Conservation (phyloP, 225 moss, liverwort and hornwort species). For the Sphagnum contortum region DNA sequence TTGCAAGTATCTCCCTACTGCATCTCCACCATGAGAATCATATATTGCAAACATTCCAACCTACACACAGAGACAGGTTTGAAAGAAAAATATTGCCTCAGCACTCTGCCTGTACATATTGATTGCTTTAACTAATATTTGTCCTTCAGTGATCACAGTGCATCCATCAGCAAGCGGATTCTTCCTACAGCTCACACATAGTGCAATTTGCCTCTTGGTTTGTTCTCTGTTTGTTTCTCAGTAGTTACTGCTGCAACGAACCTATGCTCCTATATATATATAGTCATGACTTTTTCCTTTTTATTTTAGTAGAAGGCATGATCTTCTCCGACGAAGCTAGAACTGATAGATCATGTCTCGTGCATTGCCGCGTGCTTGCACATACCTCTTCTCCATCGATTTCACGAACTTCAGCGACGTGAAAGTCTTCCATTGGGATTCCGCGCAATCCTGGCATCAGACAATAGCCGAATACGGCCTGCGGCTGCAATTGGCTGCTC, state of each 20-base stretch:
- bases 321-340: too few relatives aligned
- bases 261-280: too few relatives aligned
- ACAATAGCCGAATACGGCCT: slow-evolving; percentile 60
- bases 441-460: slow-evolving; percentile 41
- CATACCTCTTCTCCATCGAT: slow-evolving; percentile 38
- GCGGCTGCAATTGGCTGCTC: slow-evolving; percentile 59
- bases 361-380: not conserved
- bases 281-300: too few relatives aligned
- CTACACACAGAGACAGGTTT: slow-evolving; percentile 12
- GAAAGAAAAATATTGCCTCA: too few relatives aligned
- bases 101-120: too few relatives aligned
- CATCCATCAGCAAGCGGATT: not conserved
- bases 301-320: too few relatives aligned
- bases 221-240: too few relatives aligned
- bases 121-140: too few relatives aligned
- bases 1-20: slow-evolving; percentile 47
- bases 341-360: too few relatives aligned
- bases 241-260: too few relatives aligned
- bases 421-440: slow-evolving; percentile 71
- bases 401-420: slow-evolving; percentile 56
- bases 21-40: slow-evolving; percentile 54
- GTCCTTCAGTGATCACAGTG: not conserved
- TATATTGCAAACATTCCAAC: slow-evolving; percentile 74
- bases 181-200: not conserved
- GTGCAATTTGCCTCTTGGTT: too few relatives aligned